Base-by-base conservation (phyloP, 1,139 yeast genomes). In the Blastobotrys persicus region DNA sequence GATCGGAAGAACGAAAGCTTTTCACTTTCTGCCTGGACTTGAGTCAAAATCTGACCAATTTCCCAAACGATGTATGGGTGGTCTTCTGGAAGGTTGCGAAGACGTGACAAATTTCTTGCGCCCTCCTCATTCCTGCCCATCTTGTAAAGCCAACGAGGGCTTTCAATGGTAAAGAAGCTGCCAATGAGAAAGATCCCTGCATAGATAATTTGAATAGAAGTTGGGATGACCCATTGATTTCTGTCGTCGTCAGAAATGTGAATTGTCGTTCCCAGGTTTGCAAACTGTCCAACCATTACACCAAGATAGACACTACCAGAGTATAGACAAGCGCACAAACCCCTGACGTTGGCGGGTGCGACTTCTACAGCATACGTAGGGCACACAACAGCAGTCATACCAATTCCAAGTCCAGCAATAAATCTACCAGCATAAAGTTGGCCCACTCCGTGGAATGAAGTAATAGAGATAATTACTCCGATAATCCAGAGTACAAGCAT, bases 221-320 rank as follows among this genome's bases (percentile, higher is more conserved):
- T 63, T 19, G 72, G 71, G 26, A 61, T 50, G 20, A 73, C 72
- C 72, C 71, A 68, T 50, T 63, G 70, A 26, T 52, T 55, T 17
- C 60, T 50, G 34, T 40, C 42, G 5, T 45, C 31, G 14, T 46
- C 49, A 63, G 70, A 45, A 63, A 69, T 53, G 56, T 72, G 72
- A 38, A 70, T 49, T 1, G 72, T 64, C 9, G 68, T 59, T 20
- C 73, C 74, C 49, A 63, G 77, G 55, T 75, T 71, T 37, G 76
- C 72, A 58, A 77, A 76, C 60, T 78, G 78, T n/a, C 75, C 77
- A 53, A 77, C 52, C 78, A 77, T 74, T 44, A 77, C 71, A 40
- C 83, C 84, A 44, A 73, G 65, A 60, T 78, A 78, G 31, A 79
- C 81, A 3, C 80, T 77, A 44, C 82, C 82, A 2, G 81, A 75